A percentile compares a stretch with the other conserved stretches of the same genome.
phyloP scores from a whole-genome alignment of 108 stramenopile genomes.

The Skeletonema costatum region DNA sequence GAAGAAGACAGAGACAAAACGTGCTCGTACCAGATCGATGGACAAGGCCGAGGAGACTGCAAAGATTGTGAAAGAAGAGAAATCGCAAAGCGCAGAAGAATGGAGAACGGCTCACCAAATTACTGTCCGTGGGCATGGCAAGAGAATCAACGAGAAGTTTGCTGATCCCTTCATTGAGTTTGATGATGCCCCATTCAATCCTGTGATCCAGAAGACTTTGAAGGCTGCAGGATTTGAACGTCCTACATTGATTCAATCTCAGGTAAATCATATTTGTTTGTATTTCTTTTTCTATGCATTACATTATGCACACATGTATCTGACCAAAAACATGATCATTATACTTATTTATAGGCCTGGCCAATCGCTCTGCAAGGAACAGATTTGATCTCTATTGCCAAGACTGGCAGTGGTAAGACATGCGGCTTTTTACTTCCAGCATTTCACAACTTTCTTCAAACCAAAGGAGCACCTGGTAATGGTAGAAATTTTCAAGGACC shows the following conservation, averaged over 20 bases:
- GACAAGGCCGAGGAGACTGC: slow-evolving; percentile 74
- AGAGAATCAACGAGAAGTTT: slow-evolving; percentile 27
- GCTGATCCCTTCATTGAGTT: slow-evolving; percentile 80
- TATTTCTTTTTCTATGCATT: background rate
- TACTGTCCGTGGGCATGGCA: slow-evolving; percentile 70
- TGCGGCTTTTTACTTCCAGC: slow-evolving; percentile 96
- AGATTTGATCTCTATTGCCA: slow-evolving; percentile 98
- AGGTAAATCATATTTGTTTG: slow-evolving; percentile 42
- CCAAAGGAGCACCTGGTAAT: slow-evolving; percentile 23
- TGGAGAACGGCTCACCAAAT: slow-evolving; percentile 82
- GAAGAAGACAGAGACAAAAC: slow-evolving; percentile 19
- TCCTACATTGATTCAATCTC: slow-evolving; percentile 88
- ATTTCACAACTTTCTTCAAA: slow-evolving; percentile 78
- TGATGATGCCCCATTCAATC: slow-evolving; percentile 75
- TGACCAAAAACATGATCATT: slow-evolving; percentile 3
- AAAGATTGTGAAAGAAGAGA: slow-evolving; percentile 44
- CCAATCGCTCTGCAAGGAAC: slow-evolving; percentile 88
- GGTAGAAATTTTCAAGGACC: slow-evolving; percentile 44
- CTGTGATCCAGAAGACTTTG: slow-evolving; percentile 64
- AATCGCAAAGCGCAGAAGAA: slow-evolving; percentile 63
- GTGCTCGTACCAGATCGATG: slow-evolving; percentile 84
- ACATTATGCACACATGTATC: background rate
- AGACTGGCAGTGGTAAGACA: slow-evolving; percentile 97
- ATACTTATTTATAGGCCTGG: slow-evolving; percentile 58
- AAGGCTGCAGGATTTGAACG: slow-evolving; percentile 78